Evolutionary conservation across 192 early-diverging fungal genomes (phyloP).

Genomic region (Kickxella alabastrina): DNA sequence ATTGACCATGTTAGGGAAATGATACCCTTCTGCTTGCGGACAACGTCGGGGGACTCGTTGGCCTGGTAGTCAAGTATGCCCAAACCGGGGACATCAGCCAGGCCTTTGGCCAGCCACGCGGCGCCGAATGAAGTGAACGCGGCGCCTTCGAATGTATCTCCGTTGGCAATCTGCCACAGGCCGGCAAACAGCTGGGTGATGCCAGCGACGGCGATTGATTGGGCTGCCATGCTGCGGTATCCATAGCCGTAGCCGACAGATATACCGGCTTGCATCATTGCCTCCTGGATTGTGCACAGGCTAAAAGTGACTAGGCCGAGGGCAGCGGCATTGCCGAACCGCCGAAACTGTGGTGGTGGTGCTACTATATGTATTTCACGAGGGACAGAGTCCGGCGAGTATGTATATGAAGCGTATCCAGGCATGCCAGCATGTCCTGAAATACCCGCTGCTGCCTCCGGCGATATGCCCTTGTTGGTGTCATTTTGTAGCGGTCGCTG

Average conservation of each 20-base stretch:
- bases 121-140: conserved; percentile 48
- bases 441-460: not conserved
- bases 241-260: conserved; percentile 47
- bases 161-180: conserved; percentile 51
- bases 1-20: conserved; percentile 31
- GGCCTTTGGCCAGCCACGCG: conserved; percentile 41
- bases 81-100: conserved; percentile 21
- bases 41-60: conserved; percentile 17
- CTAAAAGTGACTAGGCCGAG: conserved; percentile 45
- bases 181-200: conserved; percentile 35
- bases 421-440: not conserved
- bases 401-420: not conserved
- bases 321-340: conserved; percentile 46
- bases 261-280: conserved; percentile 46
- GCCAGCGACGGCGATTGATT: conserved; percentile 35
- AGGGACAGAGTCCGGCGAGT: conserved; percentile 4
- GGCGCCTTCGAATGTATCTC: conserved; percentile 48
- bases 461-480: conserved; percentile 2
- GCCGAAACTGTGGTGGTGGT: conserved; percentile 44
- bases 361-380: conserved; percentile 44
- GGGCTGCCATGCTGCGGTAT: conserved; percentile 19
- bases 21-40: conserved; percentile 37
- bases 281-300: conserved; percentile 42
- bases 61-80: conserved; percentile 32
- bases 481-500: not conserved